Evolutionary conservation across 495 filamentous ascomycete genomes (phyloP), one percentile per base, ranked within the genome.

Genomic region (Darksidea phi): DNA sequence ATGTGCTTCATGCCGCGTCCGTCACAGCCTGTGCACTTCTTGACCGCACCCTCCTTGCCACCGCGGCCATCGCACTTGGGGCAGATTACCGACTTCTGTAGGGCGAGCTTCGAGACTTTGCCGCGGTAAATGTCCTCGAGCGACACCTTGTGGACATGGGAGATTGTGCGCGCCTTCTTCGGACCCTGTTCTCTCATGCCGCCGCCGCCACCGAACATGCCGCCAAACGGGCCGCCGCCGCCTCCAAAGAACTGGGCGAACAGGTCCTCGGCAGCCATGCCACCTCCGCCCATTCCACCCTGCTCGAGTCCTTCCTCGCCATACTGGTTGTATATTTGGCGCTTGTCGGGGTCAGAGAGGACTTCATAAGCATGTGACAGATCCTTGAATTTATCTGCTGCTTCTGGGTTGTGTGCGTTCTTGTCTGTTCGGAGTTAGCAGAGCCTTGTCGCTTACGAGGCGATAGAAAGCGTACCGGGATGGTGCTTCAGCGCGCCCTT

Each of bases 181-280:
- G 93, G 94, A 21, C 91, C 92, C 38, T 83, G 82, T 17, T 88
- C 86, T 61, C 88, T 84, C 84, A 89, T 89, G 63, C 88, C 88
- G 73, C 74, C 73, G 53, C 89, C 88, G 73, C 74, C 73, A 51
- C 89, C 89, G 67, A 91, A 85, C 78, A 94, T 90, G 74, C 90
- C 87, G 62, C 90, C 89, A 67, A 91, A 87, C 23, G 84, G 82
- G 57, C 87, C 86, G 54, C 88, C 88, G 49, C 84, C 84, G 43
- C 89, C 88, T 63, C 91, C 91, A 71, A 99, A 99, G 85, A 97
- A 97, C 76, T 97, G 92, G 17, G 92, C 89, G 76, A 99, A 97
- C 57, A 97, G 82, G 66, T 97, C 94, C 75, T 97, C 94, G 42
- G 94, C 92, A 66, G 88, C 89, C 92, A 97, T 96, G 66, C 95